Evolutionary conservation across 768 basidiomycete genomes (phyloP).

Genomic region (Boletus sp.): DNA sequence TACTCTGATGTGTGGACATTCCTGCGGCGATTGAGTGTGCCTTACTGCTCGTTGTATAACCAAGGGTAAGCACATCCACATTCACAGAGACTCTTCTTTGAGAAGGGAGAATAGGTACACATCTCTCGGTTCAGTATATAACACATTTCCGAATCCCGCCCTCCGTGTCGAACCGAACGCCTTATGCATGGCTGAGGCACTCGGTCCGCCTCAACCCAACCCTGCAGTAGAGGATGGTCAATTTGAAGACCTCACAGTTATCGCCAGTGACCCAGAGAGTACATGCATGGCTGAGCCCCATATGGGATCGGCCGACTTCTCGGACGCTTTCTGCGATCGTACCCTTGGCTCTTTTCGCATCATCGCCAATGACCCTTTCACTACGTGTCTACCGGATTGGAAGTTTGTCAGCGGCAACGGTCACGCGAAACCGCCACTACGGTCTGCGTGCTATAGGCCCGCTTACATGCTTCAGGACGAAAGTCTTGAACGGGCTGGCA

Average conservation of each 20-base stretch:
- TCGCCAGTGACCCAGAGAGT: conserved; percentile 18
- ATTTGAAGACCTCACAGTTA: conserved; percentile 11
- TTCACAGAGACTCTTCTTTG: not conserved
- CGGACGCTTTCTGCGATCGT: not conserved
- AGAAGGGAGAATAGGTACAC: conserved; percentile 66
- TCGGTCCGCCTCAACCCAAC: not conserved
- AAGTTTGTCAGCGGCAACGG: not conserved
- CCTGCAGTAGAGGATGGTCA: not conserved
- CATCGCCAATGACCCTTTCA: conserved; percentile 22
- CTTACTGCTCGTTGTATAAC: conserved; percentile 89
- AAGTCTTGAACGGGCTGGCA: conserved; percentile 67
- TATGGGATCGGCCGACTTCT: not conserved
- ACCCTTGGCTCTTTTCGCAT: conserved; percentile 13
- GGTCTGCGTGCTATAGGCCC: conserved; percentile 53
- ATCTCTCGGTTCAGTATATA: conserved; percentile 91
- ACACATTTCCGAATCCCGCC: conserved; percentile 91
- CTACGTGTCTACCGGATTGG: conserved; percentile 16
- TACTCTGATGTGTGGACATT: conserved; percentile 91
- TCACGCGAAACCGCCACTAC: not conserved
- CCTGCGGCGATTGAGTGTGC: conserved; percentile 66
- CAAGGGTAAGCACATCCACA: conserved; percentile 58
- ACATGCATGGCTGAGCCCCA: conserved; percentile 17
- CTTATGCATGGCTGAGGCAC: conserved; percentile 15
- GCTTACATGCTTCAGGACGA: conserved; percentile 81
- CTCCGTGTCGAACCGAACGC: conserved; percentile 39